phyloP scores from a whole-genome alignment of 1,284 basidiomycete species.

The Irpex rosettiformis region DNA sequence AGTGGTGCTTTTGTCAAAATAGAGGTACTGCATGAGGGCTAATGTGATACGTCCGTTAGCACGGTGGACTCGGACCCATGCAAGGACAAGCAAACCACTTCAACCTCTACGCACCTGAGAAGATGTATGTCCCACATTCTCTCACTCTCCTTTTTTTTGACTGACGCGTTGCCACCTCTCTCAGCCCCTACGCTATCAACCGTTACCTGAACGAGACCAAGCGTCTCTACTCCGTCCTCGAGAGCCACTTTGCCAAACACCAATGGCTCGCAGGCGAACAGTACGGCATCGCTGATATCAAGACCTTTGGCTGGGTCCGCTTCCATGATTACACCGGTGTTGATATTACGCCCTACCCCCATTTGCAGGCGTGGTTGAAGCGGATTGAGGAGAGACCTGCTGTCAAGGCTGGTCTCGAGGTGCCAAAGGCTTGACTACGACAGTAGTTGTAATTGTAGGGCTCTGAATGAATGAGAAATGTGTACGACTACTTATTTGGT shows the following conservation, averaged over 20 bases:
- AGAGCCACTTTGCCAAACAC: slow-evolving; percentile 60
- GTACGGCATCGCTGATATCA: slow-evolving; percentile 13
- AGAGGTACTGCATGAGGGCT: background rate
- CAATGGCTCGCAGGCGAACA: slow-evolving; percentile 51
- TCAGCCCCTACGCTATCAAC: slow-evolving; percentile 29
- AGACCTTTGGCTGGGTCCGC: background rate
- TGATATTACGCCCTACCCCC: slow-evolving; percentile 47
- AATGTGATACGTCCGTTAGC: slow-evolving; percentile 30
- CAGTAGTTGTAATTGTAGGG: background rate
- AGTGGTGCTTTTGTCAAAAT: slow-evolving; percentile 18
- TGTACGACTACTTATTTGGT: background rate
- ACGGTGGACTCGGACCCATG: slow-evolving; percentile 74
- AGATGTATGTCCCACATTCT: slow-evolving; percentile 40
- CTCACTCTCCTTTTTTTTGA: too few species aligned
- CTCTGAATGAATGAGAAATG: background rate
- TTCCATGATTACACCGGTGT: background rate
- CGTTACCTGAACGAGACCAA: slow-evolving; percentile 75
- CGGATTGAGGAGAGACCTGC: slow-evolving; percentile 36
- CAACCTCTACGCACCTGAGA: slow-evolving; percentile 50
- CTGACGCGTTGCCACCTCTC: background rate
- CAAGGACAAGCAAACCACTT: slow-evolving; percentile 73
- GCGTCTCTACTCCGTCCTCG: slow-evolving; percentile 74
- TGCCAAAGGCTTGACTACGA: background rate
- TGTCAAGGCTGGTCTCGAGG: slow-evolving; percentile 28
- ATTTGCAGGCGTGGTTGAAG: slow-evolving; percentile 45